Conservation (phyloP, 108 stramenopile genomes). For the Bacterosira constricta region DNA sequence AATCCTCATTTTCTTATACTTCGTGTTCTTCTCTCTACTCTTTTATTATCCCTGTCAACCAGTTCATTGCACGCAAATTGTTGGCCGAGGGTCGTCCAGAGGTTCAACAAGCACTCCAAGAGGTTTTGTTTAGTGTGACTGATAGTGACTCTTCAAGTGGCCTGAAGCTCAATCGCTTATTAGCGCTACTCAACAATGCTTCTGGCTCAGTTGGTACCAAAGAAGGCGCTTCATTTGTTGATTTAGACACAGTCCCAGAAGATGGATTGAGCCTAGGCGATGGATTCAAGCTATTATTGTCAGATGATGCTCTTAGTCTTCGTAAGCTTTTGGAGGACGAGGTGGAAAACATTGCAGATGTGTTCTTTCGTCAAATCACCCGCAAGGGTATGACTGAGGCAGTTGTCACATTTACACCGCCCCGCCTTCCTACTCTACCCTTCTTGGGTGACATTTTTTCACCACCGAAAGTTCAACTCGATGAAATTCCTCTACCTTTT, state of each 20-base stretch:
- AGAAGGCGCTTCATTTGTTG: slow-evolving; percentile 84
- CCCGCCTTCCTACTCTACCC: slow-evolving; percentile 66
- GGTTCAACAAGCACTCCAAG: slow-evolving; percentile 81
- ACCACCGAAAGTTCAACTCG: slow-evolving; percentile 72
- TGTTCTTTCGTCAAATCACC: slow-evolving; percentile 77
- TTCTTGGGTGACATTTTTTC: slow-evolving; percentile 74
- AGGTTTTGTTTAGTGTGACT: slow-evolving; percentile 75
- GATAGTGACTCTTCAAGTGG: slow-evolving; percentile 50
- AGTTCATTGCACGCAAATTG: slow-evolving; percentile 88
- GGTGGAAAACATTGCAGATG: slow-evolving; percentile 77
- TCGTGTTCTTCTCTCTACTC: too few relatives aligned
- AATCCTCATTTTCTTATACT: too few relatives aligned
- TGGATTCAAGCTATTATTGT: slow-evolving; percentile 75
- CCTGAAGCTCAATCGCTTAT: slow-evolving; percentile 73
- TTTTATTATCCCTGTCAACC: too few relatives aligned
- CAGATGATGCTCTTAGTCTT: slow-evolving; percentile 72
- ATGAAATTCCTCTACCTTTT: slow-evolving; percentile 73
- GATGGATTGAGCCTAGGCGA: slow-evolving; percentile 71
- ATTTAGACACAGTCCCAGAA: slow-evolving; percentile 84
- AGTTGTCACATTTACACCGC: slow-evolving; percentile 67
- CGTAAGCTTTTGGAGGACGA: slow-evolving; percentile 75
- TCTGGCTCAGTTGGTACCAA: slow-evolving; percentile 66
- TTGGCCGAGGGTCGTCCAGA: slow-evolving; percentile 79
- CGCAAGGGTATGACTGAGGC: slow-evolving; percentile 77
- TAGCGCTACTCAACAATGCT: slow-evolving; percentile 86